phyloP scores from a whole-genome alignment of 2,329 filamentous ascomycete species.

The Lasiodiplodia theobromae region DNA sequence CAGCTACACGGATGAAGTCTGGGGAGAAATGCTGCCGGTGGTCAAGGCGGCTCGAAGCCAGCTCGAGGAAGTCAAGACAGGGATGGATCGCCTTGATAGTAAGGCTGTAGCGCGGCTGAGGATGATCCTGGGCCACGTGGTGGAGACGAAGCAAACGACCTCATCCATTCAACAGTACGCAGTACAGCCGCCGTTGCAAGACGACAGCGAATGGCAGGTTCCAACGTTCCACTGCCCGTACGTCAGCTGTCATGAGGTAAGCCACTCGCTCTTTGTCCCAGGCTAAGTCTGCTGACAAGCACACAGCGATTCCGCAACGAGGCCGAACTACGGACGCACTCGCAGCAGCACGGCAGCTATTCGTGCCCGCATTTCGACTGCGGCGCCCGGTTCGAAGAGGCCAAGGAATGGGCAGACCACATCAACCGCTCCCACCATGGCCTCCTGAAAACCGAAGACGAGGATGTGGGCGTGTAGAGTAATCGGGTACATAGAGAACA shows the following conservation, averaged over 20 bases:
- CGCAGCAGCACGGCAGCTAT: conserved; percentile 30
- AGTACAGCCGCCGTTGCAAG: conserved; percentile 11
- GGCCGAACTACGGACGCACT: conserved; percentile 32
- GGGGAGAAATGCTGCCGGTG: conserved; percentile 35
- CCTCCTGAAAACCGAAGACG: conserved; percentile 31
- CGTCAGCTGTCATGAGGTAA: conserved; percentile 37
- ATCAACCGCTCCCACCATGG: conserved; percentile 38
- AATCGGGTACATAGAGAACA: background rate
- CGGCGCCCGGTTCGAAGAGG: conserved; percentile 33
- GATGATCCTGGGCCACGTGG: conserved; percentile 38
- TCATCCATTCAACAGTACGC: conserved; percentile 1
- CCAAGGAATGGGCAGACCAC: conserved; percentile 36
- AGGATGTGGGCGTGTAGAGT: conserved; percentile 22
- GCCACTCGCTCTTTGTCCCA: background rate
- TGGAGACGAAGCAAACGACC: conserved; percentile 14
- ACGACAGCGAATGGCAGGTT: background rate
- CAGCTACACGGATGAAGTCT: conserved; percentile 37
- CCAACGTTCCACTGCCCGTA: conserved; percentile 37
- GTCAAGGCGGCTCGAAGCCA: conserved; percentile 34
- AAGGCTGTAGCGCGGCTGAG: conserved; percentile 35
- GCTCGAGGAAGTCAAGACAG: conserved; percentile 32
- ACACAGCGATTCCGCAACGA: conserved; percentile 34
- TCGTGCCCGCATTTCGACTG: conserved; percentile 37
- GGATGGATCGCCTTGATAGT: conserved; percentile 30
- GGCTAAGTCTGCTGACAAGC: conserved; percentile 23